phyloP scores from a whole-genome alignment of 2,329 filamentous ascomycete genomes.

The Phyllosticta ampelicida region DNA sequence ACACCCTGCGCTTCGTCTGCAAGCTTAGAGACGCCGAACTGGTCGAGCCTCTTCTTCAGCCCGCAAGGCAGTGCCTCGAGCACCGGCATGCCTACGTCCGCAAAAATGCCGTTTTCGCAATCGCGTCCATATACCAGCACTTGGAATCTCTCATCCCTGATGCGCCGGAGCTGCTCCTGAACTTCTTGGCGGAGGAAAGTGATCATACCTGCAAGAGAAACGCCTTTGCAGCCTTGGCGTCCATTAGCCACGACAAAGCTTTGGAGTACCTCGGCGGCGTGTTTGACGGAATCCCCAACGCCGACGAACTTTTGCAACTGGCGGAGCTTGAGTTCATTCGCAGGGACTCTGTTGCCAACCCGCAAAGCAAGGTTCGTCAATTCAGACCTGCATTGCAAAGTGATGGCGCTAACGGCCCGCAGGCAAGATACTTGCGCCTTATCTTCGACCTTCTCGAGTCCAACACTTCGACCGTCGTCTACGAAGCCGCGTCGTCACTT shows the following conservation, averaged over 20 bases:
- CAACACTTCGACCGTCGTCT: constrained; percentile 85
- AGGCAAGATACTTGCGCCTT: constrained; percentile 81
- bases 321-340: constrained; percentile 95
- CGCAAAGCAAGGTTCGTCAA: constrained; percentile 73
- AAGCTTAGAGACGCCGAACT: constrained; percentile 93
- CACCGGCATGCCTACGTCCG: constrained; percentile 96
- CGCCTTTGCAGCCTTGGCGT: constrained; percentile 82
- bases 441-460: constrained; percentile 97
- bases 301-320: constrained; percentile 85
- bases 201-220: constrained; percentile 97
- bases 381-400: background rate
- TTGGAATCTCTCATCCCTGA: constrained; percentile 89
- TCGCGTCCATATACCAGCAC: constrained; percentile 85
- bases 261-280: constrained; percentile 77
- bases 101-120: constrained; percentile 94
- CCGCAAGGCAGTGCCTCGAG: constrained; percentile 82
- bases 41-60: constrained; percentile 89
- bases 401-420: constrained; percentile 8
- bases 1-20: constrained; percentile 94
- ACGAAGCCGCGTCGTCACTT: constrained; percentile 91
- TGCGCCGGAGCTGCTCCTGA: constrained; percentile 80
- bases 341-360: constrained; percentile 90
- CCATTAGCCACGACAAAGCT: constrained; percentile 88
- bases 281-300: constrained; percentile 88
- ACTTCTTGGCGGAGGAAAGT: constrained; percentile 81